Conservation (phyloP, 148 eudicot genomes). For the Chenopodium berlandieri region DNA sequence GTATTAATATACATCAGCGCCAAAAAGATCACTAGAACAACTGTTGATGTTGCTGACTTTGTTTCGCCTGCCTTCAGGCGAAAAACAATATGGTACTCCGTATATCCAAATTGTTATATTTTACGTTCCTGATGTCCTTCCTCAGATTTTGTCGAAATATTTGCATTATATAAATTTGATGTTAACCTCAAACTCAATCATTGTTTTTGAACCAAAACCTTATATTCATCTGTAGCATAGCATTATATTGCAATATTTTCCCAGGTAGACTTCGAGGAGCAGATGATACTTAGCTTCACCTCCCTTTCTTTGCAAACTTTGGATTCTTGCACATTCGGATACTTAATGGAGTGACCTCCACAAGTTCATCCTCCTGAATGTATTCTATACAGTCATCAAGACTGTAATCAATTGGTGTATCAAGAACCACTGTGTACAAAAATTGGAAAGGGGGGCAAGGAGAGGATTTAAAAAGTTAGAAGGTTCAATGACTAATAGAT, state of each 20-base stretch:
- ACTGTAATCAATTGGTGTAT: constrained; percentile 81
- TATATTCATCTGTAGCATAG: background rate
- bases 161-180: constrained; percentile 7
- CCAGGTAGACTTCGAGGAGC: background rate
- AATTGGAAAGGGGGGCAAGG: background rate
- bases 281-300: constrained; percentile 23
- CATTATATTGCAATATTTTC: background rate
- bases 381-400: constrained; percentile 98
- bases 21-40: constrained; percentile 3
- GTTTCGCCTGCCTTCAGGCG: background rate
- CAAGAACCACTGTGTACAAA: constrained; percentile 67
- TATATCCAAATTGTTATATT: constrained; percentile 1
- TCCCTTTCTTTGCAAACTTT: constrained; percentile 58
- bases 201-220: background rate
- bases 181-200: background rate
- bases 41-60: background rate
- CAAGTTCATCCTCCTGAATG: constrained; percentile 97
- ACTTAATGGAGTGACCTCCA: constrained; percentile 85
- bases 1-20: constrained; percentile 21
- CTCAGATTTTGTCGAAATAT: background rate
- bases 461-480: background rate
- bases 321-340: constrained; percentile 96
- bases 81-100: background rate
- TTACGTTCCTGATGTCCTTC: constrained; percentile 10
- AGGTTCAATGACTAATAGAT: background rate